Percentiles rank a stretch among this genome's conserved stretches.
phyloP scores from a whole-genome alignment of 2,329 filamentous ascomycete species.

The Penicillium concentricum region DNA sequence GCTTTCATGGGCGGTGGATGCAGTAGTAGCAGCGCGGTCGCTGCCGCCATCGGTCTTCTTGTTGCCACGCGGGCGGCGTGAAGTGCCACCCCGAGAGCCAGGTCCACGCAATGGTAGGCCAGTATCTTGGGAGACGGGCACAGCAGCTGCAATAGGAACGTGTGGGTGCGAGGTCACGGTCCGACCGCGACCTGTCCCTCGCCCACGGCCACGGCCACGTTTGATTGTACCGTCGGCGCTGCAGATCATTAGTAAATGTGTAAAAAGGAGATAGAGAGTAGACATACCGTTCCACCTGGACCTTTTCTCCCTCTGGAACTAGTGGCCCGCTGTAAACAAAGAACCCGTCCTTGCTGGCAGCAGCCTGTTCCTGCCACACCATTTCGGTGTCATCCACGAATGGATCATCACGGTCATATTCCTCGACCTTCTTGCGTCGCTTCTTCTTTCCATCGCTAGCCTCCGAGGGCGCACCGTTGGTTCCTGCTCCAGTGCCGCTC shows the following conservation, averaged over 20 bases:
- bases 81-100: conserved; percentile 72
- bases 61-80: conserved; percentile 79
- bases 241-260: conserved; percentile 30
- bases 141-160: conserved; percentile 72
- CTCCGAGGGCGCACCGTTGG: conserved; percentile 53
- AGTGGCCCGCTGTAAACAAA: conserved; percentile 96
- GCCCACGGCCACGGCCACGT: conserved; percentile 56
- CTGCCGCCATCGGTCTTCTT: conserved; percentile 84
- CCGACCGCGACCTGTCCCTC: conserved; percentile 48
- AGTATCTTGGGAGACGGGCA: conserved; percentile 85
- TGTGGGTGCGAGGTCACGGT: conserved; percentile 70
- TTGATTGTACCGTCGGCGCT: conserved; percentile 74
- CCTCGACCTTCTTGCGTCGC: conserved; percentile 65
- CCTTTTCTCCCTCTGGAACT: conserved; percentile 81
- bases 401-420: conserved; percentile 66
- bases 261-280: conserved; percentile 28
- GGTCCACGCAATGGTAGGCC: conserved; percentile 69
- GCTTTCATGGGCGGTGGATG: conserved; percentile 26
- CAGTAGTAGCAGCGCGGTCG: conserved; percentile 52
- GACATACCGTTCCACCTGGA: conserved; percentile 60
- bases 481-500: conserved; percentile 44
- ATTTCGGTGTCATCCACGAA: conserved; percentile 89
- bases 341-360: conserved; percentile 92
- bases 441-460: conserved; percentile 72
- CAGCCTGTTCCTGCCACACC: conserved; percentile 92